Evolutionary conservation across 2,329 filamentous ascomycete genomes (phyloP).

Genomic region (Alternaria dauci): DNA sequence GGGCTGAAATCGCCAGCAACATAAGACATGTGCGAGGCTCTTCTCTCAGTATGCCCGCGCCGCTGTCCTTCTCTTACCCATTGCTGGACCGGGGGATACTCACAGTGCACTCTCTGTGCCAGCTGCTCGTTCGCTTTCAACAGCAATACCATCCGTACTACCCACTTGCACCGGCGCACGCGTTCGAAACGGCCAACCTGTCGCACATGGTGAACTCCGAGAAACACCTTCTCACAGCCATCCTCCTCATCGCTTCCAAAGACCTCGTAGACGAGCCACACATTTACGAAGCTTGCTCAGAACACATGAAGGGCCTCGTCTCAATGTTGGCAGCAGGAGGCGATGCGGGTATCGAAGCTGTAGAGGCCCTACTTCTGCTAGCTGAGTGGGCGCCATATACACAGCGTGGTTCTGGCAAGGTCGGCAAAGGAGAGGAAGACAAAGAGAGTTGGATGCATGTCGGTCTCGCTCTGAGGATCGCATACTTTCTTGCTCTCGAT

Average conservation of each 20-base stretch:
- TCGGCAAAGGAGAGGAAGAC: slow-evolving; percentile 77
- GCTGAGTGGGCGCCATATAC: slow-evolving; percentile 78
- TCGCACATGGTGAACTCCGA: slow-evolving; percentile 67
- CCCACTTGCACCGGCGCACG: slow-evolving; percentile 69
- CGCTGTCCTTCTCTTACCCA: slow-evolving; percentile 54
- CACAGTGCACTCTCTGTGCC: slow-evolving; percentile 58
- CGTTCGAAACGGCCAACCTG: slow-evolving; percentile 64
- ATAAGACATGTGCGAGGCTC: slow-evolving; percentile 24
- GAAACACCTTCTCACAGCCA: slow-evolving; percentile 72
- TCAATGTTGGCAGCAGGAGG: slow-evolving; percentile 72
- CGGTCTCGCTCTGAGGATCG: slow-evolving; percentile 72
- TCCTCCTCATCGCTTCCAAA: slow-evolving; percentile 75
- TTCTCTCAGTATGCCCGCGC: slow-evolving; percentile 25
- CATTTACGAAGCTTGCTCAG: slow-evolving; percentile 71
- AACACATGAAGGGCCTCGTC: slow-evolving; percentile 74
- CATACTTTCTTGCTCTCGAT: slow-evolving; percentile 75
- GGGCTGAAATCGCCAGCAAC: slow-evolving; percentile 17
- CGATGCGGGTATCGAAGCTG: slow-evolving; percentile 73
- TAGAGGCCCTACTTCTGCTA: slow-evolving; percentile 73
- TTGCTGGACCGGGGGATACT: slow-evolving; percentile 54
- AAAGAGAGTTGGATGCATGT: slow-evolving; percentile 81
- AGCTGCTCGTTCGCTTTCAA: slow-evolving; percentile 66
- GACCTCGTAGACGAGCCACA: slow-evolving; percentile 71
- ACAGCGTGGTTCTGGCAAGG: slow-evolving; percentile 66
- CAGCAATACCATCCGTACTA: slow-evolving; percentile 75